Conservation (phyloP, 306 rosid genomes). For the Pterocarpus santalinus region DNA sequence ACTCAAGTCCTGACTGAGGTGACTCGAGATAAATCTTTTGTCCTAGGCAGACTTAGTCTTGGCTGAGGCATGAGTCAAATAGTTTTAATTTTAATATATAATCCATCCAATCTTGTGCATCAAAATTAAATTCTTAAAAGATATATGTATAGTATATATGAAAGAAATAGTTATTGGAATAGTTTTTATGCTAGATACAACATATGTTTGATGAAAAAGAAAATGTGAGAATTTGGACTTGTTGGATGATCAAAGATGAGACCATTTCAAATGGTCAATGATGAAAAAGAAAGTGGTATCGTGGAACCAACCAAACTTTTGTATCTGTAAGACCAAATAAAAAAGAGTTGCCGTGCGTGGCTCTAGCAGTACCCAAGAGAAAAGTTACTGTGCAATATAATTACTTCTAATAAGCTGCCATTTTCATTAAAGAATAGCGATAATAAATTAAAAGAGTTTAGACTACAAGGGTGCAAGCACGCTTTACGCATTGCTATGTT, state of each 20-base stretch:
- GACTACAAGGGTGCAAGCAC: no score
- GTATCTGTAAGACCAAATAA: background rate
- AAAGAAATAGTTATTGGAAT: background rate
- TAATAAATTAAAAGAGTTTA: background rate
- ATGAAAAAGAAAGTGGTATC: background rate
- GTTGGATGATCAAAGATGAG: background rate
- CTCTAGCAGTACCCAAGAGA: background rate
- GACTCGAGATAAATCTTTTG: no score
- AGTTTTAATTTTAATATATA: no score
- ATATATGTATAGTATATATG: background rate
- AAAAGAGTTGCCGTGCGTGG: background rate
- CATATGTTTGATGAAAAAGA: background rate
- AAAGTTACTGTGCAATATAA: background rate
- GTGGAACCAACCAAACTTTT: background rate
- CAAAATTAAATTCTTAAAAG: no score
- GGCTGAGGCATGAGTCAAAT: no score
- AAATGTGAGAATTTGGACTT: background rate
- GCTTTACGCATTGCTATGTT: no score
- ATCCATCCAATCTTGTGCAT: no score
- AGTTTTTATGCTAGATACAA: background rate
- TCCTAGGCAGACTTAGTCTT: no score
- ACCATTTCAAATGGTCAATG: background rate
- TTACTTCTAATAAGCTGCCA: no score
- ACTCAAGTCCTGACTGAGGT: no score
- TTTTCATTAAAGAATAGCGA: background rate